phyloP scores from a whole-genome alignment of 75 land plant species.

The Selaginella tamariscina region DNA sequence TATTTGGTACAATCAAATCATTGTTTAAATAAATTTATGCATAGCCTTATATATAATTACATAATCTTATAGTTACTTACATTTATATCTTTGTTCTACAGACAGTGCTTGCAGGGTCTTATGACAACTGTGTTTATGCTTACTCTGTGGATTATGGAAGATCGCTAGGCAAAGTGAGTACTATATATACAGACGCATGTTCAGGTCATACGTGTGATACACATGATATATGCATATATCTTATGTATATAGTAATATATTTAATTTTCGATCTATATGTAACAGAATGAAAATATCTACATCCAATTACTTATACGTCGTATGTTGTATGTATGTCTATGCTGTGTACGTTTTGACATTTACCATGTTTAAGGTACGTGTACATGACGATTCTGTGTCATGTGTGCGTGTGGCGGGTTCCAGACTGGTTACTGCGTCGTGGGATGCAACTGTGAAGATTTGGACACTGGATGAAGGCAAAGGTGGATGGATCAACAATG shows the following conservation, averaged over 20 bases:
- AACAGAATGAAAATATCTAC: too few relatives aligned
- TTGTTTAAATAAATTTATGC: too few relatives aligned
- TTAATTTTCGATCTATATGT: too few relatives aligned
- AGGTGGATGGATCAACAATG: constrained; percentile 25
- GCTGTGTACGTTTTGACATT: neutral
- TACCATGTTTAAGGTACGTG: constrained; percentile 15
- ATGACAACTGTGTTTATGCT: constrained; percentile 37
- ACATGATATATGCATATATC: too few relatives aligned
- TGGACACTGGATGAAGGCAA: constrained; percentile 38
- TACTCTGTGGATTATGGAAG: constrained; percentile 43
- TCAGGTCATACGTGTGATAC: too few relatives aligned
- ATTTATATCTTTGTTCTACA: constrained; percentile 11
- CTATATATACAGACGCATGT: too few relatives aligned
- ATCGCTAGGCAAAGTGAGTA: constrained; percentile 32
- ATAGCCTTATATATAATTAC: neutral
- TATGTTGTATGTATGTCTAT: too few relatives aligned
- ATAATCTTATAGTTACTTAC: too few relatives aligned
- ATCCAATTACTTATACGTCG: too few relatives aligned
- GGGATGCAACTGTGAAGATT: constrained; percentile 37
- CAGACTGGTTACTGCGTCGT: constrained; percentile 32
- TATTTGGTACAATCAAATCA: too few relatives aligned
- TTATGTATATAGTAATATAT: too few relatives aligned
- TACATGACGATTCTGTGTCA: constrained; percentile 39
- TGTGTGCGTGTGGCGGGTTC: constrained; percentile 20
- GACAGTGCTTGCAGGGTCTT: constrained; percentile 35